Evolutionary conservation across 345 rosid species (phyloP), one percentile per base, ranked within the genome.

Genomic region (Melaleuca quinquenervia): DNA sequence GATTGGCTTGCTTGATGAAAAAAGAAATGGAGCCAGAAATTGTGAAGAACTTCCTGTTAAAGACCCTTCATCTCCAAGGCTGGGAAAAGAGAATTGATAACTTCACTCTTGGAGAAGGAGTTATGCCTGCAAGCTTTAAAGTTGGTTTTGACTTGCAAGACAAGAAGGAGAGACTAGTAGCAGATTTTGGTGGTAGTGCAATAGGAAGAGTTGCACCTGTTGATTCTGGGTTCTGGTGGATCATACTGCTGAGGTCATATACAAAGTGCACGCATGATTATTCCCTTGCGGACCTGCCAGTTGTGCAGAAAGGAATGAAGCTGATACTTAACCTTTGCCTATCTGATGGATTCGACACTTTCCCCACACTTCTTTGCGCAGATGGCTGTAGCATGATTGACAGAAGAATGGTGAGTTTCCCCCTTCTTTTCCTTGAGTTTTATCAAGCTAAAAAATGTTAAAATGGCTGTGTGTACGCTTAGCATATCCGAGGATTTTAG

Each of bases 171-270:
- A 87, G 84, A 32, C 32, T 92, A 86, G 87, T 91, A 36, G 93
- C 92, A 2, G 94, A 93, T 88, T 92, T 92, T 90, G 94, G 96
- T 64, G 96, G 90, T 29, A 91, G 91, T 84, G 95, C 94, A 13
- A 93, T 92, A 11, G 93, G 94, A 64, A 90, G 93, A 87, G 95
- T 91, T 78, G 94, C 96, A 2, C 96, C 96, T 7, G 94, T 92
- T 26, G 94, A 91, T 85, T 93, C 96, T n/a, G 94, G 95, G 22
- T 93, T 94, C 87, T 93, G 95, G 95, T 94, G 95, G 95, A 94
- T 94, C 78, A 92, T 94, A 87, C 87, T 94, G 88, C 92, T 94
- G 11, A 86, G 93, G 82, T 89, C 94, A 49, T 93, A 93, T 55
- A 92, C 94, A 78, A 94, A 92, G 87, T 86, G 91, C 87, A 93